Conservation (phyloP, 2,329 filamentous ascomycete species). For the Exophiala mesophila region DNA sequence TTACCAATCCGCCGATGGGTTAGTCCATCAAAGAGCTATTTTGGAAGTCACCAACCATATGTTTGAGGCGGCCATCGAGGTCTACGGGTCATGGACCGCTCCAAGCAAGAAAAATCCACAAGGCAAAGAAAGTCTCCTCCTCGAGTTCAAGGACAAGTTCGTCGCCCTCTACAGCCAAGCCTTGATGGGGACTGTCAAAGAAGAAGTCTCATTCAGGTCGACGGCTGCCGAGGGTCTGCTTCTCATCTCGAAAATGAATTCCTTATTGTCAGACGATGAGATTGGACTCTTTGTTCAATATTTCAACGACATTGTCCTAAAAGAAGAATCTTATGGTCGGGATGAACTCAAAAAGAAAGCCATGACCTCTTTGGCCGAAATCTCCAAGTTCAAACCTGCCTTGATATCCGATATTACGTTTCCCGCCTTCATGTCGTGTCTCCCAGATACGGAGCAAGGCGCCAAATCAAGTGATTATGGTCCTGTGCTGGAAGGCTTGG, state of each 20-base stretch:
- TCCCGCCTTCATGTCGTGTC: constrained; percentile 59
- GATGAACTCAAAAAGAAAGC: constrained; percentile 56
- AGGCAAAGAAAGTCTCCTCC: constrained; percentile 38
- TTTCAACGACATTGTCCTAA: constrained; percentile 56
- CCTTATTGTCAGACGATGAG: constrained; percentile 49
- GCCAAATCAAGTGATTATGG: constrained; percentile 42
- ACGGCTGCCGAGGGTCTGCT: constrained; percentile 46
- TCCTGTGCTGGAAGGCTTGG: constrained; percentile 58
- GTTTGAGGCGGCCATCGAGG: constrained; percentile 52
- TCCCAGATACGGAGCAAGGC: constrained; percentile 55
- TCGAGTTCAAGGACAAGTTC: constrained; percentile 47
- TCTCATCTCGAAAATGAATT: constrained; percentile 41
- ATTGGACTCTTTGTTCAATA: constrained; percentile 52
- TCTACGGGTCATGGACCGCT: constrained; percentile 53
- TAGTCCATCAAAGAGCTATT: constrained; percentile 58
- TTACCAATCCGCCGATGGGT: constrained; percentile 57
- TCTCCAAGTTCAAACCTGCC: constrained; percentile 58
- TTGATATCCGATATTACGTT: constrained; percentile 61
- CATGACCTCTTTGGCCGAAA: constrained; percentile 54
- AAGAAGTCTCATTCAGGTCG: constrained; percentile 48
- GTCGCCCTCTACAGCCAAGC: constrained; percentile 53
- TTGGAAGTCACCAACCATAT: constrained; percentile 57
- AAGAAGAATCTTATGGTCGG: constrained; percentile 52
- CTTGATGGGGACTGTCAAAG: constrained; percentile 48
- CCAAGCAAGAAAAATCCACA: constrained; percentile 34